A percentile compares a stretch with the other conserved stretches of the same genome.
These are phyloP conservation scores for Besnoitia besnoiti DNA, from an alignment of 169 alveolate species.

Conservation along the genomic window DNA sequence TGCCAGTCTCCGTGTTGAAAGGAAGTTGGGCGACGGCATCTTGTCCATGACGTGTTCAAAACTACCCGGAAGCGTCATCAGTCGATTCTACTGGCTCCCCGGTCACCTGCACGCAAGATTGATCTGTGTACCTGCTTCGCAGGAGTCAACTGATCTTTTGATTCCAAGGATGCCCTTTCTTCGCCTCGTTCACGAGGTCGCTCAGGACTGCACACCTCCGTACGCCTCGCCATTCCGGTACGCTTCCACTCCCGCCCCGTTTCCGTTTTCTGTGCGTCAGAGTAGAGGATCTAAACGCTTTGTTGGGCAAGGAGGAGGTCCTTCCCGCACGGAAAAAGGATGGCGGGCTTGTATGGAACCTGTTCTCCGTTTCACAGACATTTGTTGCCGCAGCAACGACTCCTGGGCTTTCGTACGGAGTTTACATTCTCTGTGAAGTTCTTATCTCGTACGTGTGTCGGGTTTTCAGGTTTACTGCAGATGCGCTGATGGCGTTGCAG, in stretches of 20 bases:
- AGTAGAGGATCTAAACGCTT: too few species aligned
- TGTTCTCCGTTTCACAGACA: too few species aligned
- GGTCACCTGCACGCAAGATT: neutral
- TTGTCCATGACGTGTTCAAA: neutral
- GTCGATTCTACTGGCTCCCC: neutral
- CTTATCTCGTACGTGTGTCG: neutral
- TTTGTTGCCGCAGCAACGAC: too few species aligned
- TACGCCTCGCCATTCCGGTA: conserved; percentile 28
- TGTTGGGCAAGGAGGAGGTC: too few species aligned
- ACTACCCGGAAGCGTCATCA: too few species aligned
- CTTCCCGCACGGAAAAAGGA: too few species aligned
- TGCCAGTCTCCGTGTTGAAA: neutral
- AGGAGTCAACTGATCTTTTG: conserved; percentile 89
- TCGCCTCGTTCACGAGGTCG: conserved; percentile 93
- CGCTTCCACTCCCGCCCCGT: neutral
- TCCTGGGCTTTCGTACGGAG: too few species aligned
- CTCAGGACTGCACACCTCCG: conserved; percentile 59
- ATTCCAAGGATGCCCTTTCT: conserved; percentile 94
- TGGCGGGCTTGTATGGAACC: too few species aligned
- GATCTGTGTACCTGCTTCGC: conserved; percentile 39
- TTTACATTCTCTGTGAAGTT: neutral
- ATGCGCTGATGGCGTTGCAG: conserved; percentile 84
- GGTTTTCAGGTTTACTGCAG: conserved; percentile 78
- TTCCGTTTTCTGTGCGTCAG: too few species aligned
- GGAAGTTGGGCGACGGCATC: neutral